Conservation (phyloP, 306 rosid genomes). For the Datisca glomerata region DNA sequence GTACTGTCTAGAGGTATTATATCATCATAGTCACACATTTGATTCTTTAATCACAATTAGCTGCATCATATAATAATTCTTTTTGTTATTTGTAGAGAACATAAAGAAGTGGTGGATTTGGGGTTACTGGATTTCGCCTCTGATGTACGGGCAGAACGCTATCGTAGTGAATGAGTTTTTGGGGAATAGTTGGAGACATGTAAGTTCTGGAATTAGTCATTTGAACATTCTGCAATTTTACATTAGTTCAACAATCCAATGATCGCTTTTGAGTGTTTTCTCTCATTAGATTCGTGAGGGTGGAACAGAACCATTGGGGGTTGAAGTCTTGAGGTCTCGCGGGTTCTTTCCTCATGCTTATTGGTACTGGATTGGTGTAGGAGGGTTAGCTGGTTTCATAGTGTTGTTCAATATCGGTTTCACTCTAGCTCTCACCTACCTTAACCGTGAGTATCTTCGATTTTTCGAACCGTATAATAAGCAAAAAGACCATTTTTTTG, state of each 20-base stretch:
- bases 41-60: too few species aligned
- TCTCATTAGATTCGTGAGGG: too few species aligned
- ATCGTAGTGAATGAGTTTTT: conserved; percentile 54
- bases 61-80: too few species aligned
- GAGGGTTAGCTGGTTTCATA: conserved; percentile 38
- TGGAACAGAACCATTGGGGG: conserved; percentile 36
- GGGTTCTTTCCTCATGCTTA: conserved; percentile 40
- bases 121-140: conserved; percentile 72
- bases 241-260: too few species aligned
- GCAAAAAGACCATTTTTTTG: not conserved
- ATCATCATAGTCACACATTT: not conserved
- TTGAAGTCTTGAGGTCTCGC: conserved; percentile 33
- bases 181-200: conserved; percentile 52
- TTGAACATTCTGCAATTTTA: not conserved
- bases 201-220: conserved; percentile 14
- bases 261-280: too few species aligned
- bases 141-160: conserved; percentile 62
- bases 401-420: conserved; percentile 32
- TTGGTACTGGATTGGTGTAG: conserved; percentile 72
- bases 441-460: conserved; percentile 31
- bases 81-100: conserved; percentile 19
- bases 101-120: conserved; percentile 60
- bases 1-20: conserved; percentile 52
- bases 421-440: conserved; percentile 35
- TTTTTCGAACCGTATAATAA: not conserved